phyloP scores from a whole-genome alignment of 352 stramenopile genomes.

The Blastocystis sp. region DNA sequence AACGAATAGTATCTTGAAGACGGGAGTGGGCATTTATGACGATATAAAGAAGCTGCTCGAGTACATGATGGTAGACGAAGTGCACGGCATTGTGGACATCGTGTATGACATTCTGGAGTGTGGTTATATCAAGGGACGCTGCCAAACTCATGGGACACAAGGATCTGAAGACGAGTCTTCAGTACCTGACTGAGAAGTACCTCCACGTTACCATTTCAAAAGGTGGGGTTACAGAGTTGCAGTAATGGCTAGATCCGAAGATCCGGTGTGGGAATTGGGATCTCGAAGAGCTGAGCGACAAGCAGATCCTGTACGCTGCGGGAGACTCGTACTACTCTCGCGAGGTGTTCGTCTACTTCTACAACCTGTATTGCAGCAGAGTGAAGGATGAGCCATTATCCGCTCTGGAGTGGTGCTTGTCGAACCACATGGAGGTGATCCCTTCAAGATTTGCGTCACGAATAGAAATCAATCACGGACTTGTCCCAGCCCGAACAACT shows the following conservation, averaged over 20 bases:
- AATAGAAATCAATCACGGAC: slow-evolving; percentile 28
- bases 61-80: slow-evolving; percentile 45
- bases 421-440: slow-evolving; percentile 13
- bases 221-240: not conserved
- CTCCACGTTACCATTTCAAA: slow-evolving; percentile 13
- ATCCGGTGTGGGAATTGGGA: slow-evolving; percentile 67
- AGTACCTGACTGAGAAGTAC: slow-evolving; percentile 60
- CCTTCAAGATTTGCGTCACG: not conserved
- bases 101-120: not conserved
- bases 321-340: slow-evolving; percentile 60
- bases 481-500: not conserved
- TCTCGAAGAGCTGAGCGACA: not conserved
- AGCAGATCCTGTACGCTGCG: slow-evolving; percentile 51
- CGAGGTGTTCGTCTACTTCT: slow-evolving; percentile 53
- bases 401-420: slow-evolving; percentile 15
- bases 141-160: slow-evolving; percentile 64
- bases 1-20: slow-evolving; percentile 54
- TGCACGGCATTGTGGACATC: slow-evolving; percentile 55
- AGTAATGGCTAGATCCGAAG: slow-evolving; percentile 1
- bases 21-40: slow-evolving; percentile 52
- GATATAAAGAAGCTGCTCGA: slow-evolving; percentile 21
- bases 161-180: slow-evolving; percentile 60
- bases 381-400: slow-evolving; percentile 10
- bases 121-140: slow-evolving; percentile 31
- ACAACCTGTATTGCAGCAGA: not conserved